Conservation (phyloP, 1,284 basidiomycete species). For the Macrocybe sp. region DNA sequence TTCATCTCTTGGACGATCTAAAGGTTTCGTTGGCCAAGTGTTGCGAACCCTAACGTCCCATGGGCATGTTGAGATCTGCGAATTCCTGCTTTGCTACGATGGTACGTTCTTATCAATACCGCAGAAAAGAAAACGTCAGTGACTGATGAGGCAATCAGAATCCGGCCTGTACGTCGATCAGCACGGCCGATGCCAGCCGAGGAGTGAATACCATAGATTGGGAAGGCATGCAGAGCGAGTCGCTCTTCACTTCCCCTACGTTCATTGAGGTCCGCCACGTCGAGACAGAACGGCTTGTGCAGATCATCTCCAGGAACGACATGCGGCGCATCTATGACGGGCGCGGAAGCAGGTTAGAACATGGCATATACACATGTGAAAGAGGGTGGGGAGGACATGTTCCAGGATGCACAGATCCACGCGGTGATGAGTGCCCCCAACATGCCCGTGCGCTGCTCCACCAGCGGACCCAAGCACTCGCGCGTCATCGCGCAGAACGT, state of each 20-base stretch:
- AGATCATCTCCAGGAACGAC: slow-evolving; percentile 88
- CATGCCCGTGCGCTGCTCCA: slow-evolving; percentile 15
- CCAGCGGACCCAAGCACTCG: slow-evolving; percentile 30
- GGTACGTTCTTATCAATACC: slow-evolving; percentile 41
- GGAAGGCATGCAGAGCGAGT: slow-evolving; percentile 88
- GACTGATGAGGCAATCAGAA: slow-evolving; percentile 59
- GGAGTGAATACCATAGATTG: slow-evolving; percentile 80
- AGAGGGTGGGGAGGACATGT: slow-evolving; percentile 42
- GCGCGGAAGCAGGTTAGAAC: slow-evolving; percentile 49
- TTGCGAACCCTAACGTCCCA: slow-evolving; percentile 77
- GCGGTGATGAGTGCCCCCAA: slow-evolving; percentile 67
- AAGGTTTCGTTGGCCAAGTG: slow-evolving; percentile 72
- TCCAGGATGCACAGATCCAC: slow-evolving; percentile 70
- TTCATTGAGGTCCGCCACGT: slow-evolving; percentile 95
- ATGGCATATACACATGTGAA: slow-evolving; percentile 61
- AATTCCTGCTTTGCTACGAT: slow-evolving; percentile 92
- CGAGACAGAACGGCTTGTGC: slow-evolving; percentile 80
- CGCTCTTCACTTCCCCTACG: slow-evolving; percentile 84
- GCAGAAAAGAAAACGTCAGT: slow-evolving; percentile 59
- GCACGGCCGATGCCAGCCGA: slow-evolving; percentile 79
- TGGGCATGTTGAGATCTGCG: slow-evolving; percentile 89
- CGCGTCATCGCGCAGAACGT: slow-evolving; percentile 64
- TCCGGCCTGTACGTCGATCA: slow-evolving; percentile 90
- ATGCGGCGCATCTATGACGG: slow-evolving; percentile 88
- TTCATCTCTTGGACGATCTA: slow-evolving; percentile 76